Evolutionary conservation across 2,329 filamentous ascomycete species (phyloP), one percentile per base, ranked within the genome.

Genomic region (Diaporthe sp.): DNA sequence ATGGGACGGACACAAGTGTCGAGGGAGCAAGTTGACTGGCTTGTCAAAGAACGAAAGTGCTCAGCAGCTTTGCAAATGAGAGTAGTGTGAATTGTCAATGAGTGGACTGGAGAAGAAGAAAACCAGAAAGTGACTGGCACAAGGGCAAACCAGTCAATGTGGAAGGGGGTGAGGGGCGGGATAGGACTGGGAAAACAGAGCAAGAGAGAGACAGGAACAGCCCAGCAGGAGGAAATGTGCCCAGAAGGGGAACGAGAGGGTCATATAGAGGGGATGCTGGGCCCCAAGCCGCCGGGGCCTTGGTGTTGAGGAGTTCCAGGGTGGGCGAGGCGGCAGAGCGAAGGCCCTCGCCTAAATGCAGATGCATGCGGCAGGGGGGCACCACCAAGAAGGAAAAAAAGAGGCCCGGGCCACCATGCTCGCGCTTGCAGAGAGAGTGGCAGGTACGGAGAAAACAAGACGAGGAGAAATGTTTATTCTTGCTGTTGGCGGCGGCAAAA

Each of bases 21-120:
- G 57, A 46, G 34, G 25, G 34, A 8, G 62, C 62, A 67, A 67
- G 42, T 46, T 73, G 31, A 65, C 46, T 72, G 53, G 42, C 55
- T 61, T 53, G 72, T 37, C 46, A 75, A 71, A 60, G 42, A 71
- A 60, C 3, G 51, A 42, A 75, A 55, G 67, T 75, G 74, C 76
- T 44, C 74, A 75, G 74, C 74, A 76, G 71, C 70, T 76, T 77
- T 67, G 28, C 25, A 46, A 70, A 70, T 22, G 73, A 72, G 58
- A 57, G 34, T 73, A 49, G 34, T 42, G 8, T 55, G 37, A 39
- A 42, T 39, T 34, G 3, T 53, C 58, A 76, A 68, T 37, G 71
- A 72, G 68, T 61, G 65, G n/a, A 31, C 55, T 71, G 49, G 22
- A 39, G 19, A 44, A 57, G n/a, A 61, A 39, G n/a, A 65, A 49